These are phyloP conservation scores for Fomitopsis betulina DNA, from an alignment of 1,284 basidiomycete genomes.

Conservation along the genomic window DNA sequence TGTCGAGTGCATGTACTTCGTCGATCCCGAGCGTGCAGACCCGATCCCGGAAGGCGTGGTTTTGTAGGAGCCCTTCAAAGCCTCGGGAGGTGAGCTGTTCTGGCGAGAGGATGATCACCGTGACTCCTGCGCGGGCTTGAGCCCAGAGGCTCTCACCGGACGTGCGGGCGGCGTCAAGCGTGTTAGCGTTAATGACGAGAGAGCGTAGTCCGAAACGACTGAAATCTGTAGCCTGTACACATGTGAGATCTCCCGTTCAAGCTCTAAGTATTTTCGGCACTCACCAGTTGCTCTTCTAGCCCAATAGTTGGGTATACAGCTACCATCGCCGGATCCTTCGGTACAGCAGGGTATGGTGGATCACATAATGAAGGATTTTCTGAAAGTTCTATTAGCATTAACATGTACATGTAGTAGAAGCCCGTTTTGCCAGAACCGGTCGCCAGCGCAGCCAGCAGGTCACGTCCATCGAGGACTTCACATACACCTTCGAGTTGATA, in stretches of 20 bases:
- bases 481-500: not conserved
- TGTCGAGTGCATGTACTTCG: not conserved
- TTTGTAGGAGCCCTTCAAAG: not conserved
- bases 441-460: not conserved
- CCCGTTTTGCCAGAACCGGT: not conserved
- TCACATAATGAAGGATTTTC: no score
- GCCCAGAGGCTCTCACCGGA: not conserved
- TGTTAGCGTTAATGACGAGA: not conserved
- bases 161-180: not conserved
- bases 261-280: not conserved
- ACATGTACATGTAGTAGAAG: not conserved
- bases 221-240: no score
- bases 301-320: not conserved
- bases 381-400: not conserved
- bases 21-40: not conserved
- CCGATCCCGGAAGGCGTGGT: not conserved
- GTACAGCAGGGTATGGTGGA: not conserved
- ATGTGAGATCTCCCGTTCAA: not conserved
- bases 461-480: not conserved
- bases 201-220: no score
- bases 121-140: not conserved
- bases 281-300: not conserved
- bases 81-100: not conserved
- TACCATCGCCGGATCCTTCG: constrained; percentile 7
- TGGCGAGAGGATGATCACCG: constrained; percentile 1